Percentiles rank a stretch among this genome's conserved stretches.
Conservation (phyloP, 1,284 basidiomycete species). For the Neotropicomus parvogracilis region DNA sequence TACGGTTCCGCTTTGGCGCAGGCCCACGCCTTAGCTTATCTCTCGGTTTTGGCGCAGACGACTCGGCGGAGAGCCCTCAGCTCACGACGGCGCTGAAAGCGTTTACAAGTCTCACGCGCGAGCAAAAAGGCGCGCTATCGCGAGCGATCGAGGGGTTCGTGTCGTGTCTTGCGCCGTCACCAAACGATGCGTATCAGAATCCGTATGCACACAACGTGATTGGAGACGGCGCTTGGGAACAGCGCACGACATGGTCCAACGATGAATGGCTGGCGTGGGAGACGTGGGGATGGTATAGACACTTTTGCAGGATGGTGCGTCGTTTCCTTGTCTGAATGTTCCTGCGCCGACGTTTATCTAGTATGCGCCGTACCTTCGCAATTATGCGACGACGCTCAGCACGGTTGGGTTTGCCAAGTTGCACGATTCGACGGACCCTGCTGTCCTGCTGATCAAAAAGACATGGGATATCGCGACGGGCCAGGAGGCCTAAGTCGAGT, state of each 20-base stretch:
- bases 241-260: conserved; percentile 62
- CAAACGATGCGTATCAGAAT: conserved; percentile 41
- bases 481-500: conserved; percentile 38
- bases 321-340: not conserved
- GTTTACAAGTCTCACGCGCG: conserved; percentile 63
- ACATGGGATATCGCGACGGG: conserved; percentile 70
- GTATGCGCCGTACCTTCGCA: conserved; percentile 75
- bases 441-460: conserved; percentile 54
- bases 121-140: conserved; percentile 70
- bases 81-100: conserved; percentile 69
- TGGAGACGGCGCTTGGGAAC: conserved; percentile 61
- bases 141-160: conserved; percentile 71
- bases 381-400: conserved; percentile 62
- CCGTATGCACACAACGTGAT: conserved; percentile 48
- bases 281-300: conserved; percentile 83
- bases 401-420: conserved; percentile 62
- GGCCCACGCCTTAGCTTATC: not conserved
- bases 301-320: conserved; percentile 75
- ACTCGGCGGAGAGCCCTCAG: conserved; percentile 59
- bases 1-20: not conserved
- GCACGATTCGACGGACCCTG: conserved; percentile 52
- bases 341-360: conserved; percentile 27
- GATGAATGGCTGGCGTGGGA: conserved; percentile 79
- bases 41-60: conserved; percentile 41
- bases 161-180: conserved; percentile 48